Conservation (phyloP, 805 yeast genomes). For the Candida maltosa region DNA sequence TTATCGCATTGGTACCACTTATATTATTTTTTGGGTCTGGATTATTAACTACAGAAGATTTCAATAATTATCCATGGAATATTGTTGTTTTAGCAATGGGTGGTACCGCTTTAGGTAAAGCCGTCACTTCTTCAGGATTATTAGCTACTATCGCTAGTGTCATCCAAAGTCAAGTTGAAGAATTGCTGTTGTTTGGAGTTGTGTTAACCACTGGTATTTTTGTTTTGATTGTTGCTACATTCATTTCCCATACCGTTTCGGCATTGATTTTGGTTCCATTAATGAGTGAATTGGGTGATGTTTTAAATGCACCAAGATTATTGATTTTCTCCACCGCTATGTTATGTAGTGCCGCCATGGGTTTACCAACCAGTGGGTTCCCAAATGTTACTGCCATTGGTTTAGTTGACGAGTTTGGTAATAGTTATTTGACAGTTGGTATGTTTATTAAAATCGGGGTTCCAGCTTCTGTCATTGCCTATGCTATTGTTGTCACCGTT, state of each 20-base stretch:
- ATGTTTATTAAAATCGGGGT: slow-evolving; percentile 89
- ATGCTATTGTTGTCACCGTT: slow-evolving; percentile 66
- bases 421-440: slow-evolving; percentile 81
- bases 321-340: slow-evolving; percentile 64
- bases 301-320: slow-evolving; percentile 66
- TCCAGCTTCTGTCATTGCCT: slow-evolving; percentile 78
- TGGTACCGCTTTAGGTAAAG: slow-evolving; percentile 92
- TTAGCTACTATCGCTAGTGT: slow-evolving; percentile 70
- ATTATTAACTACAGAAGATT: slow-evolving; percentile 79
- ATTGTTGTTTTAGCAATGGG: slow-evolving; percentile 97
- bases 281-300: slow-evolving; percentile 83
- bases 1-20: slow-evolving; percentile 85
- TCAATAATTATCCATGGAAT: slow-evolving; percentile 95
- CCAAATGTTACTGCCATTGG: slow-evolving; percentile 98
- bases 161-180: slow-evolving; percentile 65
- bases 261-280: slow-evolving; percentile 90
- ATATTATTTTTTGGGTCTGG: slow-evolving; percentile 94
- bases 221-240: slow-evolving; percentile 83
- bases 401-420: slow-evolving; percentile 88
- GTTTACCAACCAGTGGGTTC: slow-evolving; percentile 90
- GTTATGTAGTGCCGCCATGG: slow-evolving; percentile 95
- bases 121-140: slow-evolving; percentile 88
- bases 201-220: slow-evolving; percentile 77
- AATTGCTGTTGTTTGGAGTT: slow-evolving; percentile 68
- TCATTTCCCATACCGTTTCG: slow-evolving; percentile 95